Base-by-base conservation (phyloP, 495 filamentous ascomycete genomes). In the Xylaria bambusicola region DNA sequence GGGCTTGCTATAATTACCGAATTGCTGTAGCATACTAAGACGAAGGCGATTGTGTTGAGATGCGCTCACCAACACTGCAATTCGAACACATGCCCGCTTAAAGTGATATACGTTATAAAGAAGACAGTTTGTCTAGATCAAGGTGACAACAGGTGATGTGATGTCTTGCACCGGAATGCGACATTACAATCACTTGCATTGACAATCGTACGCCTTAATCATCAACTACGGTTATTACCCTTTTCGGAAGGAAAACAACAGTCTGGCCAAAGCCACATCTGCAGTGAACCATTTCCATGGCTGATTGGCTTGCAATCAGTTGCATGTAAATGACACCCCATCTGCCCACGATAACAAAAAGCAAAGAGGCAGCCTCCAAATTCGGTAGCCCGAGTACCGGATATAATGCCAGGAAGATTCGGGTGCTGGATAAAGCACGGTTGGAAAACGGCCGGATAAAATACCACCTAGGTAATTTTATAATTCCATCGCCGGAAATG, bases 391-490 rank as follows among this genome's bases (percentile, higher is more conserved):
- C 1, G 4, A 21, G 29, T 35, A 29, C 53, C 53, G 53, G 53
- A 56, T 56, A 56, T 47, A 47, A n/a, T 47, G 41, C 42, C 20
- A 10, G 53, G 18, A 27, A 47, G 42, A 35, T 56, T 48, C 44
- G 53, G 53, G 29, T 36, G 18, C 21, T 56, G 53, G 53, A 47
- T 56, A 56, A 58, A 58, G 13, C 29, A 49, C 26, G 56, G 9
- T 27, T 7, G 18, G 23, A 58, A 20, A 21, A 6, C 9, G n/a
- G 21, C 35, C 45, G 35, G 45, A 49, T 48, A 58, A 58, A 29
- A 27, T 49, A 23, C 44, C 56, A 49, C n/a, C n/a, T n/a, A n/a
- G n/a, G n/a, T n/a, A n/a, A 38, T 27, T 29, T 47, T 13, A 26
- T 31, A 29, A 26, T 40, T 31, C 31, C 31, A 24, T 24, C 41